Evolutionary conservation across 1,139 yeast genomes (phyloP), one percentile per base, ranked within the genome.

Genomic region (Scheffersomyces quercinus): DNA sequence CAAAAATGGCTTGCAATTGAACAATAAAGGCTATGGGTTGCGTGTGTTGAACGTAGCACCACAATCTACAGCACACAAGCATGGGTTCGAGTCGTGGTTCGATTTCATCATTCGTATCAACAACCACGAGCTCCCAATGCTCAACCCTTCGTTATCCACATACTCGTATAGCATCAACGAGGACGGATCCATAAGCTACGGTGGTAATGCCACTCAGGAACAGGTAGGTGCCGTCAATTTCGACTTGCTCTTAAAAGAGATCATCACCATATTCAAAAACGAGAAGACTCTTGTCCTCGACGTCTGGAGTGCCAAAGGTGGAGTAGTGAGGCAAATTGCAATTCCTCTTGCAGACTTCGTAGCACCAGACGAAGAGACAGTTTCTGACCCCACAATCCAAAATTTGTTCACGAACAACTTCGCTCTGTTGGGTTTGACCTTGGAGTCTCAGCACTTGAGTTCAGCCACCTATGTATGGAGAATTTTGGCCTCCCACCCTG

Each of bases 221-320:
- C 75, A 70, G 43, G 77, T 72, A 1, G 66, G 71, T 1, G 58
- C 63, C 49, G 59, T 75, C 8, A 63, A 70, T 49, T 65, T 56
- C 45, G 73, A 69, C 24, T 50, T 64, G 37, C 50, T 75, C 24
- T 48, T 56, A 10, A 67, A 70, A 46, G 78, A 73, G 46, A 58
- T 79, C 15, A 47, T 49, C 12, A 60, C 64, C 37, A 58, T 68
- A 35, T 65, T 72, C n/a, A 58, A 62, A 15, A 66, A 68, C 40
- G 65, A 67, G 28, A 60, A 57, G 42, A 55, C 68, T 45, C 58
- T 86, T n/a, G 65, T 73, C 2, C 68, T 91, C 36, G 83, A 81
- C 40, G 83, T 90, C 3, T 93, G 97, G 96, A 83, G 82, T 41
- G 93, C 96, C 3, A 91, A 91, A 65, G 99, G 99, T 28, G 91